Base-by-base conservation (phyloP, 768 basidiomycete species). In the Crepidotus variabilis region DNA sequence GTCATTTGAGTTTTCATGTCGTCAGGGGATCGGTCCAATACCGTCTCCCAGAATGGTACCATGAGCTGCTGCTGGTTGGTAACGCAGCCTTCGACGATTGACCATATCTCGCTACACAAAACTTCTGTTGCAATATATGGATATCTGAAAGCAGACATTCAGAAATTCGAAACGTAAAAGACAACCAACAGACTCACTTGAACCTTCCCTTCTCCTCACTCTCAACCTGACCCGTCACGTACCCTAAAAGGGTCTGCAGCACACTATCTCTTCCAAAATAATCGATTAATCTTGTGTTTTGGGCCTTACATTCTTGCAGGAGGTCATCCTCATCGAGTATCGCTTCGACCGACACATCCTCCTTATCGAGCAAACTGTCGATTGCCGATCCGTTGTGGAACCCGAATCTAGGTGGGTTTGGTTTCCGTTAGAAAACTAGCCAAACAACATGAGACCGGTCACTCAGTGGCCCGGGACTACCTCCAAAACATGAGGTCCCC, bases 61-160 rank as follows among this genome's bases (percentile, higher is more conserved):
- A 98, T 79, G 52, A 97, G 78, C 56, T 88, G 83, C 9, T 85
- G 78, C 51, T 82, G 78, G 63, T 88, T 77, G 63, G 79, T 80
- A 64, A 96, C 76, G 63, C 93, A 91, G 1, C 92, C 92, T 71
- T 94, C 93, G 49, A 94, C 86, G 65, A 98, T 92, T 20, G 89
- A 90, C 88, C 94, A 97, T 72, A 96, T 88, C 64, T 96, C 94
- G 71, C 92, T 90, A 73, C 94, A 95, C 33, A 98, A 82, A 21
- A 98, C 93, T 70, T 98, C 96, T 23, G 95, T 94, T 14, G 93
- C 89, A 20, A 94, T 85, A 65, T 92, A 89, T 1, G 95, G 93
- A 71, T 93, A 98, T 71, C 95, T 97, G 46, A 45, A 28, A 34
- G 55, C 23, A n/a, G n/a, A 24, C 49, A 39, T 33, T 28, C 33